Evolutionary conservation across 495 filamentous ascomycete genomes (phyloP).

Genomic region (Jackrogersella minutella): DNA sequence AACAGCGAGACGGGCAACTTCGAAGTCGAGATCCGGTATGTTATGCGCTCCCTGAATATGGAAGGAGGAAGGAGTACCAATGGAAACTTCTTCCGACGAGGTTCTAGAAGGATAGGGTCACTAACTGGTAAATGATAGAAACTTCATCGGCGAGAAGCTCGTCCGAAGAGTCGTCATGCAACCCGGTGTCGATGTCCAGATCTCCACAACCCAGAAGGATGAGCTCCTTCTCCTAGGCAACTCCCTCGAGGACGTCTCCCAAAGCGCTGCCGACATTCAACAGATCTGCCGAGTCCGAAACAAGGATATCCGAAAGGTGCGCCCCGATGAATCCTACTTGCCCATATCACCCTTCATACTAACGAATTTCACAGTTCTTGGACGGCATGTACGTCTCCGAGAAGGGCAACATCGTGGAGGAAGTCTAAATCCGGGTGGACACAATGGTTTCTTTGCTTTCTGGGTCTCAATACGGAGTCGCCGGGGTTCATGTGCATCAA

Average conservation of each 20-base stretch:
- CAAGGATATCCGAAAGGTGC: slow-evolving; percentile 99
- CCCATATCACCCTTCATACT: slow-evolving; percentile 34
- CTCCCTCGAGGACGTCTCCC: slow-evolving; percentile 94
- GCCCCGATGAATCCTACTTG: not conserved
- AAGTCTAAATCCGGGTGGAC: slow-evolving; percentile 50
- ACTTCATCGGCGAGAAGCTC: slow-evolving; percentile 99
- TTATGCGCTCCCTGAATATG: not conserved
- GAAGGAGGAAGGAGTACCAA: not conserved
- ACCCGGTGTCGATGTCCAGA: slow-evolving; percentile 85
- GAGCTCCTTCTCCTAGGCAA: slow-evolving; percentile 93
- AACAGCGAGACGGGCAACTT: slow-evolving; percentile 85
- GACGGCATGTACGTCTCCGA: slow-evolving; percentile 99
- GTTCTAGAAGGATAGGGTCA: not conserved
- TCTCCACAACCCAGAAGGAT: slow-evolving; percentile 93
- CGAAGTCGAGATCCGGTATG: slow-evolving; percentile 98
- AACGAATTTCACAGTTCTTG: slow-evolving; percentile 76
- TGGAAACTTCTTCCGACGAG: not conserved
- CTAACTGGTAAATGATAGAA: slow-evolving; percentile 62
- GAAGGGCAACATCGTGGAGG: slow-evolving; percentile 89
- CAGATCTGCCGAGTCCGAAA: slow-evolving; percentile 98
- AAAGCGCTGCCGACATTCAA: slow-evolving; percentile 98
- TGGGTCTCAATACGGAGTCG: slow-evolving; percentile 54
- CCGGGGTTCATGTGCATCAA: slow-evolving; percentile 67
- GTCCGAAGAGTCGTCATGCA: slow-evolving; percentile 90
- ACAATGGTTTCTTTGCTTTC: slow-evolving; percentile 52